A percentile compares a stretch with the other conserved stretches of the same genome.
These are phyloP conservation scores for Urostyla sp. DNA, from an alignment of 73 alveolate species.

Conservation along the genomic window DNA sequence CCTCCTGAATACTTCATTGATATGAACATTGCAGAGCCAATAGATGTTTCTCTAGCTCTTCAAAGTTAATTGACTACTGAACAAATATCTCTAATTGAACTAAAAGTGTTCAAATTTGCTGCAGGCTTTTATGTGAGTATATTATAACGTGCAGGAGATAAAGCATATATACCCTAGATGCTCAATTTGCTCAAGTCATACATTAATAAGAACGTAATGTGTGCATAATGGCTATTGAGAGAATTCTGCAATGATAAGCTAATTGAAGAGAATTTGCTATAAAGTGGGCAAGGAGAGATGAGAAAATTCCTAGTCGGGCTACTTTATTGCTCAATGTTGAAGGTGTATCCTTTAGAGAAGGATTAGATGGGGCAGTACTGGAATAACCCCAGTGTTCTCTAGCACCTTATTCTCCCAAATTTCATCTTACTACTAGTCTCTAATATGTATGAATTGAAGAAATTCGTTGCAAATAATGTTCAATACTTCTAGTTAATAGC, in stretches of 20 bases:
- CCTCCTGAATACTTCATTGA: conserved; percentile 37
- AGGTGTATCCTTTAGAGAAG: conserved; percentile 61
- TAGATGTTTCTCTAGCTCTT: conserved; percentile 7
- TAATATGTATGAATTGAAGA: conserved; percentile 14
- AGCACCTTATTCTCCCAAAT: neutral
- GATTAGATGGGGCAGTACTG: conserved; percentile 44
- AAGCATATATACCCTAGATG: conserved; percentile 38
- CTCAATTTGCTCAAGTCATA: conserved; percentile 66
- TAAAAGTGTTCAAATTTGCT: conserved; percentile 54
- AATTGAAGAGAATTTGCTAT: conserved; percentile 50
- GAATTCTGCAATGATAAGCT: conserved; percentile 57
- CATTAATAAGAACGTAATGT: conserved; percentile 46
- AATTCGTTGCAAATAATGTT: conserved; percentile 11
- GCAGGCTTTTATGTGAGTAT: conserved; percentile 65
- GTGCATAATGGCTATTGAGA: conserved; percentile 62
- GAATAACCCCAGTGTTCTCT: conserved; percentile 24
- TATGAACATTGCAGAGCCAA: neutral
- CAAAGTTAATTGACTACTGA: conserved; percentile 11
- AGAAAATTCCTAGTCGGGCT: conserved; percentile 63
- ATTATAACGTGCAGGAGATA: conserved; percentile 42
- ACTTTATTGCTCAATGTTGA: conserved; percentile 71
- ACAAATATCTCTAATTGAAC: conserved; percentile 7
- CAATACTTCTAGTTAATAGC: conserved; percentile 58
- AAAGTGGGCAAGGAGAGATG: conserved; percentile 59
- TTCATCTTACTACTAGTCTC: conserved; percentile 1